Base-by-base conservation (phyloP, 2,329 filamentous ascomycete genomes). In the Cucurbitaria berberidis region DNA sequence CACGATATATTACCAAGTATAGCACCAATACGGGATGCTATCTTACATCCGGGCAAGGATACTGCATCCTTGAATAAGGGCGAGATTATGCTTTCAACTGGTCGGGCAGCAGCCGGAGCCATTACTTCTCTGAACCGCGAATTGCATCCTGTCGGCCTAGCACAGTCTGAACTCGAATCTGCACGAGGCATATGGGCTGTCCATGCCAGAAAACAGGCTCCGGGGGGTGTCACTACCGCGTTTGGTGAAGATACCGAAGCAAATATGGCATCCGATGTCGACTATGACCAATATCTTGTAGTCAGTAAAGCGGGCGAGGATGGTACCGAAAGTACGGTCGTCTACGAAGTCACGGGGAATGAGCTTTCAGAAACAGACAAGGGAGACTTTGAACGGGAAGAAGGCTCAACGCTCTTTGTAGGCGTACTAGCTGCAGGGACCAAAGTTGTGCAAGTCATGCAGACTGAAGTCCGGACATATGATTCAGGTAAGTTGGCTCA, bases 361-460 rank as follows among this genome's bases (percentile, higher is more conserved):
- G 86, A 86, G 3, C 86, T 96, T 53, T 88, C 92, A 70, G 86
- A 89, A 34, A 82, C 93, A 7, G 85, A 86, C 30, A 91, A 89
- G 34, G 91, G 92, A 0, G 95, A 99, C 67, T 97, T 98, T 70
- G 96, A 99, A 57, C 87, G 89, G 3, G 90, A 91, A 40, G 91
- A 93, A 57, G 95, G 93, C 22, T 85, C 88, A 27, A 97, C 95
- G 0, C 82, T 98, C 41, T 89, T 96, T 63, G 89, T 95, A 16
- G 91, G 90, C 15, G 89, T 89, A 0, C 85, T 99, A 74, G 89
- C 89, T n/a, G 85, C 85, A 45, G 86, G 90, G 55, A 90, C 85
- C 69, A 86, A 91, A 53, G 87, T 98, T 29, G 88, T 98, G 15
- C 95, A 98, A 69, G 88, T 96, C 2, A 81, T 96, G 47, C 89